Base-by-base conservation (phyloP, 1,284 basidiomycete genomes). In the Apiotrichum veenhuisii region DNA sequence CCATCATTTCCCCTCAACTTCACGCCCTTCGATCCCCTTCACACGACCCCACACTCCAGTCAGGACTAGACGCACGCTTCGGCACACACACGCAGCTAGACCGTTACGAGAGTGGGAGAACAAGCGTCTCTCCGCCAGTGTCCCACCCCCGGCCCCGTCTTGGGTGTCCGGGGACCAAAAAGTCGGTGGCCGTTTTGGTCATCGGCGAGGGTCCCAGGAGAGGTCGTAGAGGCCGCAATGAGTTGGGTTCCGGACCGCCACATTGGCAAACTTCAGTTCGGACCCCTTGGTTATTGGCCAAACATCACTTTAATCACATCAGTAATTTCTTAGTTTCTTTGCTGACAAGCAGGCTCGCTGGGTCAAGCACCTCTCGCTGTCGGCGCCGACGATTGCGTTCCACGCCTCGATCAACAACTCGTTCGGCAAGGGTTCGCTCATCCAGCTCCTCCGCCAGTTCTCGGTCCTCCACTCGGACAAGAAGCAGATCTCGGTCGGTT, bases 341-440 rank as follows among this genome's bases (percentile, higher is more conserved):
- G 58, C 59, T 65, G 55, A 54, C 55, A 52, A 41, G 26, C 65
- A 96, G 93, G 92, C 94, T 60, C 89, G 95, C 50, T 98, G 97
- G 81, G 91, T 98, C 67, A 90, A 96, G 79, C 88, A 97, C 72
- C 85, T 98, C 20, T 96, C 93, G 0, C 89, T 93, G 54, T 87
- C 87, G 55, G 94, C 91, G 68, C 95, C 95, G 9, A 97, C 94
- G 3, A 88, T 98, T 64, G 95, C 95, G 2, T 98, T 98, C 82
- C 96, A 99, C 75, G 96, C 96, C 1, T 96, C 92, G 17, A 94
- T 96, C 61, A 98, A 96, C 78, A 95, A 99, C 79, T 97, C 95
- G 5, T 99, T 98, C 71, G 95, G 94, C 63, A 98, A 98, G 79
- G 96, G 95, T 33, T 92, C 94, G 33, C 85, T 99, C 60, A 98